Percentiles rank a stretch among this genome's conserved stretches.
phyloP scores from a whole-genome alignment of 2,329 filamentous ascomycete species.

The Penicillium sp. region DNA sequence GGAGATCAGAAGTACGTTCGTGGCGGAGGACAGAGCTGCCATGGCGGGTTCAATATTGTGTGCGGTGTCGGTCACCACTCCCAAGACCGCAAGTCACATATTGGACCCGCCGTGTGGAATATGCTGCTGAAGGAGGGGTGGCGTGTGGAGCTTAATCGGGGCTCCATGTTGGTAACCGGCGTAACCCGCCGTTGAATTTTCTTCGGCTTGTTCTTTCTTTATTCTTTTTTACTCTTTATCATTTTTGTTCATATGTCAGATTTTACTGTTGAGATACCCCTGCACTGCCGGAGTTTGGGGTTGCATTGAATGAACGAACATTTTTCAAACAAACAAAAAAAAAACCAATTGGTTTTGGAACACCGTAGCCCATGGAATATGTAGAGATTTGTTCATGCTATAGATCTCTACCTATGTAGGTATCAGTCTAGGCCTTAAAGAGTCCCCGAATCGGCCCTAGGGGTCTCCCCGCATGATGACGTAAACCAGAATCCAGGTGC shows the following conservation, averaged over 20 bases:
- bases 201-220: background rate
- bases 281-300: constrained; percentile 11
- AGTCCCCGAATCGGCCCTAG: background rate
- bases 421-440: background rate
- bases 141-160: constrained; percentile 72
- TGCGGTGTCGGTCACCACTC: constrained; percentile 81
- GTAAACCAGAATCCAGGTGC: constrained; percentile 20
- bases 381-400: background rate
- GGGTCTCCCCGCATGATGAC: constrained; percentile 32
- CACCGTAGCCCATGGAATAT: background rate
- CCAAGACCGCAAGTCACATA: constrained; percentile 68
- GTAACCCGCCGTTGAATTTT: constrained; percentile 33
- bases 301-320: background rate
- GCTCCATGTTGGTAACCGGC: constrained; percentile 70
- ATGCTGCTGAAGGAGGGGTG: constrained; percentile 77
- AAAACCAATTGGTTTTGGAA: background rate
- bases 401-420: background rate
- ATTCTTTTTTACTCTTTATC: background rate
- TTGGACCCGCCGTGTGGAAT: constrained; percentile 77
- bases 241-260: background rate
- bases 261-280: constrained; percentile 9
- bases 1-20: constrained; percentile 62
- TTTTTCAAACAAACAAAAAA: background rate
- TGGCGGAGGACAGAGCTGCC: constrained; percentile 46
- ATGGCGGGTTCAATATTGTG: constrained; percentile 68